Evolutionary conservation across 768 basidiomycete species (phyloP).

Genomic region (Lactarius akahatsu): DNA sequence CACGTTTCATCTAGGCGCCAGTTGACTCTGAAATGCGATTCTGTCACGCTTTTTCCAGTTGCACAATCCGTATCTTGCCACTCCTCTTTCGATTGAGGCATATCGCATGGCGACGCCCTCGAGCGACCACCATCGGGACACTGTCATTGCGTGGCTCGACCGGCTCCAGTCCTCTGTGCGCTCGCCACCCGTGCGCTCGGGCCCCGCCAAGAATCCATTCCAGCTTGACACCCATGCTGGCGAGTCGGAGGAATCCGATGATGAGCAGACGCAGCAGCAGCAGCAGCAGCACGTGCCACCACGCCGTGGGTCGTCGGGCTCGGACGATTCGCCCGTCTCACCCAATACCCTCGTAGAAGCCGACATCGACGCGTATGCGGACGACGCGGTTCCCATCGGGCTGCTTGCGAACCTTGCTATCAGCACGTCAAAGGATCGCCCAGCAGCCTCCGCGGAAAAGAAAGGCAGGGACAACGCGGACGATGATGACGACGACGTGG

Average conservation of each 20-base stretch:
- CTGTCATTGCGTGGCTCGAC: conserved; percentile 75
- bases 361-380: conserved; percentile 41
- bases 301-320: conserved; percentile 18
- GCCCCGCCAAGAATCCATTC: conserved; percentile 43
- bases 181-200: conserved; percentile 46
- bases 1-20: neutral
- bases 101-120: conserved; percentile 78
- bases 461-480: conserved; percentile 30
- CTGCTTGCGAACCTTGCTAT: conserved; percentile 72
- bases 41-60: conserved; percentile 42
- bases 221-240: conserved; percentile 40
- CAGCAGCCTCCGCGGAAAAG: conserved; percentile 27
- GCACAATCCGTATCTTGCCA: conserved; percentile 79
- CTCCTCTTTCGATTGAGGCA: conserved; percentile 74
- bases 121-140: conserved; percentile 65
- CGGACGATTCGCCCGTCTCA: conserved; percentile 26
- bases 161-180: conserved; percentile 61
- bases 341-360: conserved; percentile 33
- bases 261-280: conserved; percentile 10
- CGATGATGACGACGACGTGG: conserved; percentile 33
- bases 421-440: conserved; percentile 49
- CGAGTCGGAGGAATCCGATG: conserved; percentile 34
- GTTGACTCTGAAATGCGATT: neutral
- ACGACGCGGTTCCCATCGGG: conserved; percentile 71
- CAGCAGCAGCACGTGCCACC: neutral